A percentile compares a stretch with the other conserved stretches of the same genome.
Evolutionary conservation across 768 basidiomycete genomes (phyloP).

Genomic region (Kwoniella heveanensis): DNA sequence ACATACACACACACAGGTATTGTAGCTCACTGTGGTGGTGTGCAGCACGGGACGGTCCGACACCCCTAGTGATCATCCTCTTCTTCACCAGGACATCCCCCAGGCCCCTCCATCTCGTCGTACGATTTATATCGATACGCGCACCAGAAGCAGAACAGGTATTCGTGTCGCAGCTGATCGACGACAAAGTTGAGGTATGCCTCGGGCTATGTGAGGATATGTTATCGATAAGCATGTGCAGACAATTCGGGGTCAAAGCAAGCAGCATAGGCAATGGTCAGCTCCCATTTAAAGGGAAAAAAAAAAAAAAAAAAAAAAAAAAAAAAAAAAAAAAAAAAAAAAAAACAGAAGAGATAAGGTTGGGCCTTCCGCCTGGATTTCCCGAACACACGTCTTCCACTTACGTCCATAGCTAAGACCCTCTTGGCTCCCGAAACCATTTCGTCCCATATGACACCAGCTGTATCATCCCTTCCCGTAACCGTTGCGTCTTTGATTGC

Average conservation of each 20-base stretch:
- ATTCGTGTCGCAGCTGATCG: conserved; percentile 47
- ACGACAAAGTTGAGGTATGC: conserved; percentile 48
- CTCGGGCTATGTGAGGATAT: conserved; percentile 34
- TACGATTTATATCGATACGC: conserved; percentile 43
- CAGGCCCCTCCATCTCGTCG: conserved; percentile 53
- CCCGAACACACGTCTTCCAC: conserved; percentile 17
- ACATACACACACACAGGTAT: no score
- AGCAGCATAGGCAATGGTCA: no score
- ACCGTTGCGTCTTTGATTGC: conserved; percentile 1
- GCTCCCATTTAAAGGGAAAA: no score
- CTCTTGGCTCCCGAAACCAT: conserved; percentile 45
- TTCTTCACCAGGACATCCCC: conserved; percentile 54
- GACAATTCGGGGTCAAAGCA: no score
- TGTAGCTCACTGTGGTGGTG: no score
- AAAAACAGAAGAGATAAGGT: no score
- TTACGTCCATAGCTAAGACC: conserved; percentile 53
- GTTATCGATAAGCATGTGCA: no score
- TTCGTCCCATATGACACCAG: conserved; percentile 40
- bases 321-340: no score
- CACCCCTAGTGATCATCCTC: conserved; percentile 55
- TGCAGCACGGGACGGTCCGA: no score
- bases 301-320: neutral
- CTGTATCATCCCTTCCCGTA: conserved; percentile 12
- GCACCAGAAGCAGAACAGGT: conserved; percentile 55
- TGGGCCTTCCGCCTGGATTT: no score